Conservation (phyloP, 2,329 filamentous ascomycete genomes). For the Ophiosphaerella narmari region DNA sequence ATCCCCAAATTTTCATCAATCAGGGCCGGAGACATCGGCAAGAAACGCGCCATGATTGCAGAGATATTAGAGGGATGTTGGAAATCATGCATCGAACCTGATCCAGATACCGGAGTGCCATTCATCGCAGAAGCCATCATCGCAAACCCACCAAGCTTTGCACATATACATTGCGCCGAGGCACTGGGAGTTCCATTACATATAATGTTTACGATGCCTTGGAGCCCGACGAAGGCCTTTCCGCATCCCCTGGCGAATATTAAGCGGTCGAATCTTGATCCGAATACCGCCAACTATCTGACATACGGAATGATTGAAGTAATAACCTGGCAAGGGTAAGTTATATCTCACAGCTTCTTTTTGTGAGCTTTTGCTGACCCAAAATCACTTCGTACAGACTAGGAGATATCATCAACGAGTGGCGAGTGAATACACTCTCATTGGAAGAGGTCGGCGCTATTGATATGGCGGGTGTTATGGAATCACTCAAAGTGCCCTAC, state of each 20-base stretch:
- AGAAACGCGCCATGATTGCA: constrained; percentile 30
- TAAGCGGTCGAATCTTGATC: constrained; percentile 33
- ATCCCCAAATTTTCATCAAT: constrained; percentile 26
- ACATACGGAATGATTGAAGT: constrained; percentile 54
- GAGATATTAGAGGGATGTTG: constrained; percentile 37
- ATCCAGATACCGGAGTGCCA: constrained; percentile 50
- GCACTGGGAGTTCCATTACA: constrained; percentile 73
- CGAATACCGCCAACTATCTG: constrained; percentile 47
- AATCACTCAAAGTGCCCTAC: constrained; percentile 47
- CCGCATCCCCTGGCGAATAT: constrained; percentile 58
- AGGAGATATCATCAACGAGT: constrained; percentile 54
- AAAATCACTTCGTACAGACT: constrained; percentile 15
- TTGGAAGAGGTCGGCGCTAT: constrained; percentile 46
- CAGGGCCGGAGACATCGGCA: constrained; percentile 35
- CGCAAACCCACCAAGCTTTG: constrained; percentile 77
- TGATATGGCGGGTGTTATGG: constrained; percentile 44
- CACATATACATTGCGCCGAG: constrained; percentile 73
- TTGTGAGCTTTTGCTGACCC: no score
- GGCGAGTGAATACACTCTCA: constrained; percentile 42
- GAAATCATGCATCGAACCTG: constrained; percentile 40
- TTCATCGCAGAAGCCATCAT: constrained; percentile 83
- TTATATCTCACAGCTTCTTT: no score
- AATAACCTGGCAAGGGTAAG: constrained; percentile 55
- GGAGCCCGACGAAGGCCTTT: constrained; percentile 51
- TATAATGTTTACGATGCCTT: constrained; percentile 71